phyloP scores from a whole-genome alignment of 805 yeast species.

The Debaryomyces maramus region DNA sequence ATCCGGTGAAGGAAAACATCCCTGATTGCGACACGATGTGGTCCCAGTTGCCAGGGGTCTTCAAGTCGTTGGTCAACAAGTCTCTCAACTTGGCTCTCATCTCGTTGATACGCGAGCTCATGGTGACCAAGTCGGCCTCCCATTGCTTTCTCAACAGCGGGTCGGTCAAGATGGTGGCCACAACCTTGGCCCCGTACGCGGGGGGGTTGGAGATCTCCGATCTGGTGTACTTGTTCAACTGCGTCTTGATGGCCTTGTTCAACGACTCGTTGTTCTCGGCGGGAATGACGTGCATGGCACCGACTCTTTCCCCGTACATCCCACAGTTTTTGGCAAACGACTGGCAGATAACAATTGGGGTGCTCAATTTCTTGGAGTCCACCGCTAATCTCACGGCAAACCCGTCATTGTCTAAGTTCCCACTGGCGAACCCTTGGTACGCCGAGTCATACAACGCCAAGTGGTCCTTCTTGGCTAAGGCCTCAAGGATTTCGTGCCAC shows the following conservation, averaged over 20 bases:
- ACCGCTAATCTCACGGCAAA: conserved; percentile 75
- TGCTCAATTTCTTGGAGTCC: conserved; percentile 24
- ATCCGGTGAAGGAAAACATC: conserved; percentile 95
- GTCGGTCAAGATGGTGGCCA: conserved; percentile 66
- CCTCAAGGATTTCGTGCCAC: conserved; percentile 72
- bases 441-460: conserved; percentile 90
- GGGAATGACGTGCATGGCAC: conserved; percentile 79
- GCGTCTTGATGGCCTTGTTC: conserved; percentile 65
- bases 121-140: conserved; percentile 78
- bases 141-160: conserved; percentile 74
- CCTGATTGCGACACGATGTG: conserved; percentile 91
- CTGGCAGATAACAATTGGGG: conserved; percentile 69
- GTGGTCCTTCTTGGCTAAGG: conserved; percentile 60
- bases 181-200: conserved; percentile 92
- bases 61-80: conserved; percentile 51
- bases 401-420: conserved; percentile 79
- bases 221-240: conserved; percentile 72
- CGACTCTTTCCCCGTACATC: conserved; percentile 96
- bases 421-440: conserved; percentile 96
- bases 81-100: conserved; percentile 75
- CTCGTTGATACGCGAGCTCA: conserved; percentile 78
- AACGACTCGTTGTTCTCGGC: conserved; percentile 42
- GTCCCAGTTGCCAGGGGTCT: conserved; percentile 89
- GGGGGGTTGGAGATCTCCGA: conserved; percentile 93
- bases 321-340: conserved; percentile 97